phyloP scores from a whole-genome alignment of 768 basidiomycete genomes.

The Tylopilus intermedius region DNA sequence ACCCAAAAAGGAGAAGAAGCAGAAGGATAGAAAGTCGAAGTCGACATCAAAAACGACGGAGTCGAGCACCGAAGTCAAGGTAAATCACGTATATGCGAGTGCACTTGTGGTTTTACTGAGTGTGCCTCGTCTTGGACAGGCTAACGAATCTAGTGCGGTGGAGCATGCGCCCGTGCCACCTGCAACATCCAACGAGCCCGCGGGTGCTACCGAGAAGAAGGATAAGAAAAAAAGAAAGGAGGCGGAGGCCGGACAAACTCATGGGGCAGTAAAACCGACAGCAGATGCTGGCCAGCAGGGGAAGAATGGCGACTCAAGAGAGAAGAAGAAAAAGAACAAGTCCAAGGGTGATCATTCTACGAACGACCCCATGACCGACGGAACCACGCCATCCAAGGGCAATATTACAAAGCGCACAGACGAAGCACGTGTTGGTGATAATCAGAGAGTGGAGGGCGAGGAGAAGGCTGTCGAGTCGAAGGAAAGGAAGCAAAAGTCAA shows the following conservation, averaged over 20 bases:
- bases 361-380: not conserved
- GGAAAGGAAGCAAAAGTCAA: slow-evolving; percentile 16
- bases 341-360: slow-evolving; percentile 8
- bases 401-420: slow-evolving; percentile 3
- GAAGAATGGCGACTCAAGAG: slow-evolving; percentile 3
- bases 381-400: not conserved
- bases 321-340: slow-evolving; percentile 20
- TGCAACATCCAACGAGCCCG: not conserved
- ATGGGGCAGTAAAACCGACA: not conserved
- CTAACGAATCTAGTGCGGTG: not conserved
- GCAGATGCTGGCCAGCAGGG: not conserved
- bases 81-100: slow-evolving; percentile 8
- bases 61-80: slow-evolving; percentile 4
- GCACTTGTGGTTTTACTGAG: slow-evolving; percentile 9
- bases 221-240: slow-evolving; percentile 15
- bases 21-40: slow-evolving; percentile 15
- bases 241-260: not conserved
- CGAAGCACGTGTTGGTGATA: not conserved
- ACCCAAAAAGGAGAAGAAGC: slow-evolving; percentile 20
- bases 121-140: slow-evolving; percentile 1
- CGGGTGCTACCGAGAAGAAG: not conserved
- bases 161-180: not conserved
- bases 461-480: not conserved
- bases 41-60: slow-evolving; percentile 12
- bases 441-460: not conserved